These are phyloP conservation scores for Clarireedia homoeocarpa DNA, from an alignment of 2,329 filamentous ascomycete genomes.

Conservation along the genomic window DNA sequence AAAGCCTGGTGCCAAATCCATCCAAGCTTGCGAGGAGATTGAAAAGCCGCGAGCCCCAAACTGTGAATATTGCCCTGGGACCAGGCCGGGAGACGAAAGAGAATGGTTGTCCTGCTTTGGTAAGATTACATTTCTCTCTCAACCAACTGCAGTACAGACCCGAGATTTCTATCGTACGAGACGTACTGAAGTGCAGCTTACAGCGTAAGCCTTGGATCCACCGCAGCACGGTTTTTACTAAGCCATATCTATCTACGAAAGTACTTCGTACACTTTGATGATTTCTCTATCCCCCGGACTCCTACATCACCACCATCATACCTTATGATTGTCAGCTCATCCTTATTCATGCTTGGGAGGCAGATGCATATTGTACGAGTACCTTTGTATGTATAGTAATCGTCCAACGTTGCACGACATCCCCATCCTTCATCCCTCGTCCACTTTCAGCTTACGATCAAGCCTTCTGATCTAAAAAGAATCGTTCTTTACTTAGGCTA, in stretches of 20 bases:
- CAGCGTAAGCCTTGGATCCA: neutral
- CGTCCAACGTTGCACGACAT: constrained; percentile 1
- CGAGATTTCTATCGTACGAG: neutral
- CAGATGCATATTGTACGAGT: neutral
- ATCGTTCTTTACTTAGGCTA: neutral
- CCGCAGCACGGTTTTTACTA: neutral
- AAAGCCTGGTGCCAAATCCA: neutral
- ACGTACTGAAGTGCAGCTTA: neutral
- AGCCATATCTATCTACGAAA: too few relatives aligned
- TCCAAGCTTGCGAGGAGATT: neutral
- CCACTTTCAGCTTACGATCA: neutral
- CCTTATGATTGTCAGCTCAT: constrained; percentile 1
- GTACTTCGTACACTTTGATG: neutral
- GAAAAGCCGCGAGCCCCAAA: neutral
- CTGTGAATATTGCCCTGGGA: neutral
- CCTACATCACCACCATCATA: neutral
- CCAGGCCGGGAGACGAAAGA: neutral
- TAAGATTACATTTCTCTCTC: neutral
- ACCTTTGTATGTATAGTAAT: neutral
- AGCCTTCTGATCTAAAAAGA: neutral
- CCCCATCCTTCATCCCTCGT: neutral
- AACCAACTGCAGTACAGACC: neutral
- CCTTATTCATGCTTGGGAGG: neutral
- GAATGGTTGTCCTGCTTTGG: too few relatives aligned
- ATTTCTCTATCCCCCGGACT: too few relatives aligned